A percentile compares a stretch with the other conserved stretches of the same genome.
phyloP scores from a whole-genome alignment of 2,329 filamentous ascomycete species.

The Stemphylium beticola region DNA sequence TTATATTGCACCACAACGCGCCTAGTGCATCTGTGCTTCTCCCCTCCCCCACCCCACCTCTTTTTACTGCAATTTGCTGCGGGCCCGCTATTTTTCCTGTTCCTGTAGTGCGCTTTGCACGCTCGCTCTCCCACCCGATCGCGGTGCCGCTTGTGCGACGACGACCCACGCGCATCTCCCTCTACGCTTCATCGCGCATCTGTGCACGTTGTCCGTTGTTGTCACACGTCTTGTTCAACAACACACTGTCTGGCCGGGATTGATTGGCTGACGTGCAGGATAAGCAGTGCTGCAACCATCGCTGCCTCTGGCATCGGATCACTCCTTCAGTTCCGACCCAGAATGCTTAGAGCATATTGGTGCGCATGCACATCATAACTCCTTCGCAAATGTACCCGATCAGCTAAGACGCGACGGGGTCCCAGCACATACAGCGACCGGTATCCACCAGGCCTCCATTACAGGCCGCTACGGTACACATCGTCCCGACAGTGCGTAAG shows the following conservation, averaged over 20 bases:
- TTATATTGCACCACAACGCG: slow-evolving; percentile 40
- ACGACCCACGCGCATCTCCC: slow-evolving; percentile 37
- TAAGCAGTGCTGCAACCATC: slow-evolving; percentile 54
- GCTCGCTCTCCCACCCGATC: slow-evolving; percentile 40
- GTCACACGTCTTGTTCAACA: slow-evolving; percentile 45
- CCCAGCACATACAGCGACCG: slow-evolving; percentile 54
- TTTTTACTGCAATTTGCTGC: slow-evolving; percentile 40
- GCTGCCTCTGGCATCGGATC: slow-evolving; percentile 51
- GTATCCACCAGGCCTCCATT: slow-evolving; percentile 56
- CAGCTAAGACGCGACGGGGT: slow-evolving; percentile 58
- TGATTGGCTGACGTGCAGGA: slow-evolving; percentile 51
- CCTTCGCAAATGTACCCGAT: slow-evolving; percentile 55
- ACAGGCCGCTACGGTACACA: slow-evolving; percentile 58
- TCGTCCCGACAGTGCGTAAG: slow-evolving; percentile 63
- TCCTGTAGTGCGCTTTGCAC: slow-evolving; percentile 46
- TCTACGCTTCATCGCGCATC: slow-evolving; percentile 29
- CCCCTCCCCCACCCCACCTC: slow-evolving; percentile 10
- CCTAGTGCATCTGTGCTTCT: slow-evolving; percentile 26
- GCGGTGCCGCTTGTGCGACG: slow-evolving; percentile 46
- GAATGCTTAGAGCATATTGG: slow-evolving; percentile 55
- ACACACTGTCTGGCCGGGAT: slow-evolving; percentile 29
- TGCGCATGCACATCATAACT: slow-evolving; percentile 54
- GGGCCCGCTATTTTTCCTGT: slow-evolving; percentile 33
- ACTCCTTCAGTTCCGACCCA: slow-evolving; percentile 53
- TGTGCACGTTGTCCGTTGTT: slow-evolving; percentile 49